Base-by-base conservation (phyloP, 345 rosid genomes). In the Microthlaspi erraticum region DNA sequence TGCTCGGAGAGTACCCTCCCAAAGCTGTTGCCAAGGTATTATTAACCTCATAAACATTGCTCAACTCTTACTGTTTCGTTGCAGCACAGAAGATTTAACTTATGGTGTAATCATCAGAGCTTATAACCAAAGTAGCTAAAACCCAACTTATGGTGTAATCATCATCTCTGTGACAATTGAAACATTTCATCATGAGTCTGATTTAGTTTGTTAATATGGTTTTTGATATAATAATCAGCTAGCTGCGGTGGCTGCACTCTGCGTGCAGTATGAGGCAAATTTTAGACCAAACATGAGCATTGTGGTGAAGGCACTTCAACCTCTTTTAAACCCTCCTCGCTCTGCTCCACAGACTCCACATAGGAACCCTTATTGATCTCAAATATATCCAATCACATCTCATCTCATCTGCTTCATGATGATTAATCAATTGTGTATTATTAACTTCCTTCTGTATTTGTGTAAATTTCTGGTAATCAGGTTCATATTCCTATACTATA, bases 231-330 rank as follows among this genome's bases (percentile, higher is more conserved):
- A 50, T 64, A 48, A 78, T 63, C 86, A 90, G 93, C 38, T 87
- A 75, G 89, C 96, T 34, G 93, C 91, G 0, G 96, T 87, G 50
- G 89, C 89, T 64, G 96, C 91, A 29, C 73, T 86, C 33, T 90
- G 91, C 19, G 81, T 90, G 64, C 93, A 89, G 57, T 87, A 87
- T 26, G 93, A 89, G 82, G 85, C 93, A 38, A 88, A 89, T 76
- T 86, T 89, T 65, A 79, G 91, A 52, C 96, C 96, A 48, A 89
- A 84, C 72, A 87, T 89, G 89, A 83, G 89, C 83, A 87, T 89
- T 19, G 86, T 89, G 43, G 93, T 87, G 32, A 87, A 89, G 78
- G 91, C 93, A 60, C 89, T 87, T 68, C 88, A 83, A 65, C 87
- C 96, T 20, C 87, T 90, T 61, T 50, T 82, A 60, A 74, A 74